phyloP scores from a whole-genome alignment of 768 basidiomycete genomes.

The Podaxis sp. region DNA sequence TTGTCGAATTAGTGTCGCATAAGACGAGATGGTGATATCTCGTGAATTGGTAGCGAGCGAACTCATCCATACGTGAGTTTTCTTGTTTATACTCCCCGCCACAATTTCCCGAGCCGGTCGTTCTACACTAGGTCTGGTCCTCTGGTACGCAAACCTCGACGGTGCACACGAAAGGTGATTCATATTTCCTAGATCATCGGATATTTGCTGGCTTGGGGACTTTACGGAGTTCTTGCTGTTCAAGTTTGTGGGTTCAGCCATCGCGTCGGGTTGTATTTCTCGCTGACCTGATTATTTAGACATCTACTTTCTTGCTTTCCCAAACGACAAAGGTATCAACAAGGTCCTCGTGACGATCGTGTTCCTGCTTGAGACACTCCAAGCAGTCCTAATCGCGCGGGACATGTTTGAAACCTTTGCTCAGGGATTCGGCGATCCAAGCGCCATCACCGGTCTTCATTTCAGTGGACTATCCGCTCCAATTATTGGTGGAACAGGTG shows the following conservation, averaged over 20 bases:
- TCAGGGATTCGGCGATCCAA: conserved; percentile 26
- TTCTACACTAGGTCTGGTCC: neutral
- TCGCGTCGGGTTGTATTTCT: neutral
- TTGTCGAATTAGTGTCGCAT: neutral
- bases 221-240: conserved; percentile 28
- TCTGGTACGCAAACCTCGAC: neutral
- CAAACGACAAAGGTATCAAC: conserved; percentile 23
- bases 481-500: conserved; percentile 29
- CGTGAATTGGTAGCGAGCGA: neutral
- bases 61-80: neutral
- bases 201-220: conserved; percentile 28
- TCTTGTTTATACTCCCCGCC: neutral
- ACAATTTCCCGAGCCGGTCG: neutral
- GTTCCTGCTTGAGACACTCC: conserved; percentile 28
- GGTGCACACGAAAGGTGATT: neutral
- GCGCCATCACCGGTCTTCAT: conserved; percentile 24
- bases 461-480: conserved; percentile 28
- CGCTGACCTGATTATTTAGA: conserved; percentile 18
- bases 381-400: conserved; percentile 26
- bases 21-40: neutral
- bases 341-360: conserved; percentile 29
- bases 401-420: conserved; percentile 30
- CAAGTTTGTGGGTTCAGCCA: conserved; percentile 28
- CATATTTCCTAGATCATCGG: conserved; percentile 26
- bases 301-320: conserved; percentile 33